These are phyloP conservation scores for Penicillium soppii DNA, from an alignment of 495 filamentous ascomycete species.

Conservation along the genomic window DNA sequence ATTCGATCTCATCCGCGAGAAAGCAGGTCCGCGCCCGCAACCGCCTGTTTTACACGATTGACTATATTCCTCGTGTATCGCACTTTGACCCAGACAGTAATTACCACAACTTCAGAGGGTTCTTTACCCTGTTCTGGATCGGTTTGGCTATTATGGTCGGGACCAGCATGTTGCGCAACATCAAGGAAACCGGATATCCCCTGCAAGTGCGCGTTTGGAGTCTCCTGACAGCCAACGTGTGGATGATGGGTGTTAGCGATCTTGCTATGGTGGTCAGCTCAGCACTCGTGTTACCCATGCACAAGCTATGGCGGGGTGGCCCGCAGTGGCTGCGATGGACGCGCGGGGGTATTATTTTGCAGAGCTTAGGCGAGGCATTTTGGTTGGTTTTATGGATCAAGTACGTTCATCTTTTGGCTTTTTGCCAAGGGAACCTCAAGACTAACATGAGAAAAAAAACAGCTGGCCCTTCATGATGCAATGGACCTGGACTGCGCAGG, in stretches of 20 bases:
- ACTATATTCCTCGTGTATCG: slow-evolving; percentile 88
- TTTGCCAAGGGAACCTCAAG: not conserved
- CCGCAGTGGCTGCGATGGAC: slow-evolving; percentile 67
- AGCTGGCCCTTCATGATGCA: slow-evolving; percentile 81
- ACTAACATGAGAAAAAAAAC: slow-evolving; percentile 17
- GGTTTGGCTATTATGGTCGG: slow-evolving; percentile 94
- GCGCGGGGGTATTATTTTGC: slow-evolving; percentile 71
- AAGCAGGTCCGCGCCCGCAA: slow-evolving; percentile 83
- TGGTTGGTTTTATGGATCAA: slow-evolving; percentile 86
- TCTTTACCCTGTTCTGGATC: slow-evolving; percentile 98
- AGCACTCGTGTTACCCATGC: slow-evolving; percentile 68
- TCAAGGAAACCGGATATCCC: slow-evolving; percentile 89
- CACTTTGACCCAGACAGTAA: slow-evolving; percentile 94
- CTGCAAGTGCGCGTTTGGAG: slow-evolving; percentile 82
- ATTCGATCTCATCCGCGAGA: slow-evolving; percentile 79
- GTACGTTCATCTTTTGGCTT: slow-evolving; percentile 36
- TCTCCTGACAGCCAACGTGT: slow-evolving; percentile 81
- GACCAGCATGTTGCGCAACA: slow-evolving; percentile 84
- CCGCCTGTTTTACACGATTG: slow-evolving; percentile 91
- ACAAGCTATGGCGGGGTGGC: slow-evolving; percentile 59
- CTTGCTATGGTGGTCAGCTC: slow-evolving; percentile 79
- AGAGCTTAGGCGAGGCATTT: slow-evolving; percentile 73
- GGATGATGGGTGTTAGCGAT: slow-evolving; percentile 83
- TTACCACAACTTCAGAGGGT: slow-evolving; percentile 92
- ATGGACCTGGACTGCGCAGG: slow-evolving; percentile 95